A percentile compares a stretch with the other conserved stretches of the same genome.
Conservation (phyloP, 306 rosid genomes). For the Sicyos edulis region DNA sequence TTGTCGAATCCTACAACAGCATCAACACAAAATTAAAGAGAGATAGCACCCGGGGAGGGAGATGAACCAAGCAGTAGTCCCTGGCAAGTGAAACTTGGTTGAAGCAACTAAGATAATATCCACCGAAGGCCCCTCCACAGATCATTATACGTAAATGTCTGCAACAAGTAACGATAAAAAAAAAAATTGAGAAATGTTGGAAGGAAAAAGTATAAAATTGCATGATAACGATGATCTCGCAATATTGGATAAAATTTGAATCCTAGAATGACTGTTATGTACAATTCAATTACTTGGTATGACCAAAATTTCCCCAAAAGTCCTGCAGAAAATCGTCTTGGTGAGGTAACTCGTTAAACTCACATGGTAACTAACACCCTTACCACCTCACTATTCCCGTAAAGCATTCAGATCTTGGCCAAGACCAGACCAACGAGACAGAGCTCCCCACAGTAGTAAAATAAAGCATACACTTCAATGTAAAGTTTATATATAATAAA, state of each 20-base stretch:
- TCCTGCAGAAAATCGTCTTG: background rate
- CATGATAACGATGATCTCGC: no score
- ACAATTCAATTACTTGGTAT: background rate
- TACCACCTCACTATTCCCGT: background rate
- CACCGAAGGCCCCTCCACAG: conserved; percentile 9
- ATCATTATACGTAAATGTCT: conserved; percentile 16
- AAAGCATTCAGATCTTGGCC: background rate
- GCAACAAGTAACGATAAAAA: background rate
- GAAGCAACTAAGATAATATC: conserved; percentile 20
- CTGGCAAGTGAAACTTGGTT: conserved; percentile 6
- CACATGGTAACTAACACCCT: conserved; percentile 3
- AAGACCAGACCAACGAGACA: no score
- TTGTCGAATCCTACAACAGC: conserved; percentile 19
- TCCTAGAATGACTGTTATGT: background rate
- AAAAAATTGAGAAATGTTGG: conserved; percentile 10
- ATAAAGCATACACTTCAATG: background rate
- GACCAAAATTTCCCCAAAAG: background rate
- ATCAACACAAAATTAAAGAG: conserved; percentile 9
- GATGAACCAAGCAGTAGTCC: background rate
- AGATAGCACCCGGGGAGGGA: background rate
- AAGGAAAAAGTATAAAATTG: no score
- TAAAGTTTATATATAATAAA: background rate
- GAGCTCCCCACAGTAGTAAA: background rate
- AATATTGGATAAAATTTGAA: no score
- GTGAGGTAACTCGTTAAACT: background rate